These are phyloP conservation scores for Conoideocrella luteorostrata DNA, from an alignment of 2,329 filamentous ascomycete species.

Conservation along the genomic window DNA sequence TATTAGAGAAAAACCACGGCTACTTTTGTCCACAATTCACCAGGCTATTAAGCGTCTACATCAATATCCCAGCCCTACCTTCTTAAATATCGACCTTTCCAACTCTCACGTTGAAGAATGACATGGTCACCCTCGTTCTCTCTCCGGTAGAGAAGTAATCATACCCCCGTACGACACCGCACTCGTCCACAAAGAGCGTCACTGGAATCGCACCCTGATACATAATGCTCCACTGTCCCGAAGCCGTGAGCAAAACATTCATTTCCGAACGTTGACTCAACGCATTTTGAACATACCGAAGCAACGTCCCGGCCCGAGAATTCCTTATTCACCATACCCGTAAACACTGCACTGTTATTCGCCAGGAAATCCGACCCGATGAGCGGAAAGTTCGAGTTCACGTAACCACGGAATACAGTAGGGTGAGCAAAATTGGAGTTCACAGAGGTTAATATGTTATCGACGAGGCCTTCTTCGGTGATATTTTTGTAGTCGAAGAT, in stretches of 20 bases:
- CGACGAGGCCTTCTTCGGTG: slow-evolving; percentile 27
- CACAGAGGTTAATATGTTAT: slow-evolving; percentile 27
- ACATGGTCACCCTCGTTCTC: slow-evolving; percentile 23
- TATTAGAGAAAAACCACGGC: too few species aligned
- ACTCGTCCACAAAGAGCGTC: slow-evolving; percentile 27
- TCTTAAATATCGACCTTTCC: slow-evolving; percentile 1
- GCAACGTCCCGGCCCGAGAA: slow-evolving; percentile 17
- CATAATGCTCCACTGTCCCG: slow-evolving; percentile 29
- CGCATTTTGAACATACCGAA: slow-evolving; percentile 16
- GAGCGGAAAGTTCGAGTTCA: slow-evolving; percentile 31
- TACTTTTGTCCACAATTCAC: too few species aligned
- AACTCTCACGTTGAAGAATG: slow-evolving; percentile 22
- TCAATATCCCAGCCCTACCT: too few species aligned
- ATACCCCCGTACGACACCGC: slow-evolving; percentile 27
- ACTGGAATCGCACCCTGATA: slow-evolving; percentile 28
- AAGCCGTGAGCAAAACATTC: too few species aligned
- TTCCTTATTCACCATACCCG: slow-evolving; percentile 15
- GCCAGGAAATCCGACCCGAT: slow-evolving; percentile 23
- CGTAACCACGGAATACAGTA: slow-evolving; percentile 25
- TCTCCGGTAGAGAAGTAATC: slow-evolving; percentile 25
- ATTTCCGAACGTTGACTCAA: too few species aligned
- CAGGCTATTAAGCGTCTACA: too few species aligned
- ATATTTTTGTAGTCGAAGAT: slow-evolving; percentile 29
- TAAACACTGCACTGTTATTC: slow-evolving; percentile 17
- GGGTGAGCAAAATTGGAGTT: slow-evolving; percentile 11